Evolutionary conservation across 106 monocot species (phyloP).

Genomic region (Platanthera zijinensis): DNA sequence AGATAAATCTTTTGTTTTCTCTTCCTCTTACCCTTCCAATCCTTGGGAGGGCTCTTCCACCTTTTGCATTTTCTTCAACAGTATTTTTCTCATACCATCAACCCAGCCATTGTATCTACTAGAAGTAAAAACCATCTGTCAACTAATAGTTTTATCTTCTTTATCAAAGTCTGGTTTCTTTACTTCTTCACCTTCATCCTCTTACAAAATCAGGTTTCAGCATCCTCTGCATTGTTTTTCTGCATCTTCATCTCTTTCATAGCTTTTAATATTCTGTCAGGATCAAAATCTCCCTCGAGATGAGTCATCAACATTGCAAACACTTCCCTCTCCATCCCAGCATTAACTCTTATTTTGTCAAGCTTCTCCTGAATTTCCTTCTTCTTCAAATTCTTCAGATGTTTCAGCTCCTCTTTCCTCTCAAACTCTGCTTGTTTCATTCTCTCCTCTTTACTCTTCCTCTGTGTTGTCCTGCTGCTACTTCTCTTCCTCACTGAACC

Average conservation of each 20-base stretch:
- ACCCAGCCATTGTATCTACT: slow-evolving; percentile 31
- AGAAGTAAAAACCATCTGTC: slow-evolving; percentile 56
- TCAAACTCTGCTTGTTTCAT: slow-evolving; percentile 71
- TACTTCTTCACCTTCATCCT: slow-evolving; percentile 40
- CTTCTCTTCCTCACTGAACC: slow-evolving; percentile 91
- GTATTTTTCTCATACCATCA: slow-evolving; percentile 26
- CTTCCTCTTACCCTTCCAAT: slow-evolving; percentile 26
- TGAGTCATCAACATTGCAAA: slow-evolving; percentile 42
- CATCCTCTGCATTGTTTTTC: slow-evolving; percentile 73
- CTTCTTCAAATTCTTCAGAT: slow-evolving; percentile 94
- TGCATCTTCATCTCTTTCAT: slow-evolving; percentile 51
- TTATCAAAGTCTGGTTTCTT: slow-evolving; percentile 90
- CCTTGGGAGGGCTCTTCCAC: slow-evolving; percentile 16
- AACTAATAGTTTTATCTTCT: slow-evolving; percentile 89
- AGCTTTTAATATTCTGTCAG: slow-evolving; percentile 87
- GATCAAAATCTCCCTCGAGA: slow-evolving; percentile 90
- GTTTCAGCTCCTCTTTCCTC: slow-evolving; percentile 86
- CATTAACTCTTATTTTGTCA: slow-evolving; percentile 51
- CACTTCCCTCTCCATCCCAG: slow-evolving; percentile 44
- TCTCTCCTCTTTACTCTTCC: slow-evolving; percentile 93
- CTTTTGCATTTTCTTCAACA: slow-evolving; percentile 25
- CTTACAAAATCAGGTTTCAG: slow-evolving; percentile 74
- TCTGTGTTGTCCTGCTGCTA: slow-evolving; percentile 66
- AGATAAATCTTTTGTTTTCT: slow-evolving; percentile 39
- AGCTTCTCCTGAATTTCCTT: slow-evolving; percentile 95